Percentiles rank a stretch among this genome's conserved stretches.
Conservation (phyloP, 208 protist genomes). For the Leptomonas pyrrhocoris region DNA sequence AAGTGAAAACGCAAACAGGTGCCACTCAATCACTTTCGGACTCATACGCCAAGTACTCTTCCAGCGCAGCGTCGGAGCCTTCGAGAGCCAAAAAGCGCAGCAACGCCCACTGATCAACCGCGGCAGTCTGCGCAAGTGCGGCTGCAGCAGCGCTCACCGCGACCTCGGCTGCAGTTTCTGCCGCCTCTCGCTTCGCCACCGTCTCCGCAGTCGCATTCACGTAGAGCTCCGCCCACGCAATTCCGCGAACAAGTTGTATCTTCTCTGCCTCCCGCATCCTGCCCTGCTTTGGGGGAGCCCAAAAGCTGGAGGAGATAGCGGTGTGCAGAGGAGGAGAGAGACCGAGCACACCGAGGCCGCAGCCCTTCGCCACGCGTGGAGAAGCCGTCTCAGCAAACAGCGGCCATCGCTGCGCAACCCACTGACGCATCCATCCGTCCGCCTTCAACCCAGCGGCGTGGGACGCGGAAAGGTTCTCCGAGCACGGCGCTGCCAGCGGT, state of each 20-base stretch:
- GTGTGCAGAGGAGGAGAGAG: constrained; percentile 23
- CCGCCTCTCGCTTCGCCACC: not conserved
- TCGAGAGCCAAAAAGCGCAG: constrained; percentile 64
- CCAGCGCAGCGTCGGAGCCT: constrained; percentile 49
- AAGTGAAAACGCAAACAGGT: not conserved
- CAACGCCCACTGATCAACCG: constrained; percentile 55
- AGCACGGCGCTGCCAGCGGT: not conserved
- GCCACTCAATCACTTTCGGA: constrained; percentile 18
- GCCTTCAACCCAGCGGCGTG: not conserved
- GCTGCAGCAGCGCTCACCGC: constrained; percentile 35
- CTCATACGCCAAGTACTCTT: constrained; percentile 44
- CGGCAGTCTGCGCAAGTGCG: constrained; percentile 43
- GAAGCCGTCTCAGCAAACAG: constrained; percentile 17
- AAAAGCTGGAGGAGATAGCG: constrained; percentile 26
- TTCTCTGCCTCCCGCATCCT: constrained; percentile 11
- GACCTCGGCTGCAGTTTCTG: not conserved
- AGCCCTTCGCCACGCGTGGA: constrained; percentile 16
- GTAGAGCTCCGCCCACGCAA: constrained; percentile 76
- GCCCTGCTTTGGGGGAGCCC: not conserved
- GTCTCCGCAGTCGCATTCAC: constrained; percentile 29
- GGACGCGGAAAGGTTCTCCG: not conserved
- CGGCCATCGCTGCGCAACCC: constrained; percentile 28
- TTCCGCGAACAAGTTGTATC: constrained; percentile 44
- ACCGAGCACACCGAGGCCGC: constrained; percentile 24
- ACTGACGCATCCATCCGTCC: constrained; percentile 31